Base-by-base conservation (phyloP, 2,329 filamentous ascomycete species). In the Ceratocystis diversiconidia region DNA sequence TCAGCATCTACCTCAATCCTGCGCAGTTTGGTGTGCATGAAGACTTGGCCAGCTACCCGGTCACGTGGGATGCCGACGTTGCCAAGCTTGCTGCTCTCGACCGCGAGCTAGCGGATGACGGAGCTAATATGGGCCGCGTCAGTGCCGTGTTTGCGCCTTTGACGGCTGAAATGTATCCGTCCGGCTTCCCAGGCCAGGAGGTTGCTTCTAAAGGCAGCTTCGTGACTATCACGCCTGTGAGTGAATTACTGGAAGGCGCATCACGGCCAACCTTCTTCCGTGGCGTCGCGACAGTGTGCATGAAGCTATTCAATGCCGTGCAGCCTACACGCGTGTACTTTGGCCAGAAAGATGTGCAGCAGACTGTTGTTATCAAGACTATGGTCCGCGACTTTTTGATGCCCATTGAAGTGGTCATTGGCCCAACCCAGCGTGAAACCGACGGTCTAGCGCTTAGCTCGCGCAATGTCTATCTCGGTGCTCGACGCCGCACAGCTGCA, bases 261-360 rank as follows among this genome's bases (percentile, higher is more conserved):
- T 90, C 86, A 59, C 80, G 94, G 17, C 94, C 94, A 1, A 95
- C 95, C 55, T 99, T 99, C 76, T 99, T 99, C 77, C 83, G 94
- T 61, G 94, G 94, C 48, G 94, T 99, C 43, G 92, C 94, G 22
- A 99, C 94, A 1, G 88, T 99, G 1, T 96, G 92, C 77, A 94
- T 92, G 83, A 99, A 94, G 74, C 75, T 79, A 28, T 78, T 79
- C 73, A 78, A 77, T 69, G 74, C 77, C 22, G 75, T 78, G 19
- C 77, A 78, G 71, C 85, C 88, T 0, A 86, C 90, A 67, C 79
- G 82, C 3, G 88, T 88, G 22, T 92, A 96, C 76, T 96, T 99
- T 78, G 94, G 94, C 3, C 94, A 97, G 75, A 99, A 99, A 77
- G 94, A 99, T 74, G 85, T 96, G 22, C 94, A 99, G 78, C 94